These are phyloP conservation scores for Linum lewisii DNA, from an alignment of 345 rosid species.

Conservation along the genomic window DNA sequence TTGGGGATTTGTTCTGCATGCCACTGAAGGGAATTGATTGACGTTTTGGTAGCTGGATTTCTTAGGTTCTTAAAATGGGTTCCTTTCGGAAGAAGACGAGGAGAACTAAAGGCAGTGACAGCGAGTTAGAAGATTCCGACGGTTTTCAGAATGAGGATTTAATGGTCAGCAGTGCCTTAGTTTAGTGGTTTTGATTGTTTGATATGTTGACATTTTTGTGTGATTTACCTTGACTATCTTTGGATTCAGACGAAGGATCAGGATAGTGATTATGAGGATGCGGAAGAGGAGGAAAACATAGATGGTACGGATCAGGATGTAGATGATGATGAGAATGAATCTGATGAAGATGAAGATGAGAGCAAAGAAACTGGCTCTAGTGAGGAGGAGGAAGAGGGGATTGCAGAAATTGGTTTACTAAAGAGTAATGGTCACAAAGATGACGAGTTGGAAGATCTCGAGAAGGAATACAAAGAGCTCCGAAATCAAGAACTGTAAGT, in stretches of 20 bases:
- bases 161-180: not conserved
- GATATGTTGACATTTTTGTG: not conserved
- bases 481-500: slow-evolving; percentile 64
- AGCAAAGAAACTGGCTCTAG: not conserved
- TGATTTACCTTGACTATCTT: not conserved
- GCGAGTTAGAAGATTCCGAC: not conserved
- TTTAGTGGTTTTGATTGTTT: not conserved
- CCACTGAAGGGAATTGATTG: no score
- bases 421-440: slow-evolving; percentile 18
- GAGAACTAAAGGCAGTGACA: not conserved
- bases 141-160: not conserved
- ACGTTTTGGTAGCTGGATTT: not conserved
- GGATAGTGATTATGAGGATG: not conserved
- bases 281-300: not conserved
- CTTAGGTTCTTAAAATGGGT: not conserved
- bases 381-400: not conserved
- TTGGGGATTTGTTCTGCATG: no score
- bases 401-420: not conserved
- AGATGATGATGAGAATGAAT: slow-evolving; percentile 3
- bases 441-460: slow-evolving; percentile 75
- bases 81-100: not conserved
- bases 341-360: not conserved
- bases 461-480: slow-evolving; percentile 64
- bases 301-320: slow-evolving; percentile 6
- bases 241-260: not conserved